These are phyloP conservation scores for Yarrowia sp. DNA, from an alignment of 805 yeast species.

Conservation along the genomic window DNA sequence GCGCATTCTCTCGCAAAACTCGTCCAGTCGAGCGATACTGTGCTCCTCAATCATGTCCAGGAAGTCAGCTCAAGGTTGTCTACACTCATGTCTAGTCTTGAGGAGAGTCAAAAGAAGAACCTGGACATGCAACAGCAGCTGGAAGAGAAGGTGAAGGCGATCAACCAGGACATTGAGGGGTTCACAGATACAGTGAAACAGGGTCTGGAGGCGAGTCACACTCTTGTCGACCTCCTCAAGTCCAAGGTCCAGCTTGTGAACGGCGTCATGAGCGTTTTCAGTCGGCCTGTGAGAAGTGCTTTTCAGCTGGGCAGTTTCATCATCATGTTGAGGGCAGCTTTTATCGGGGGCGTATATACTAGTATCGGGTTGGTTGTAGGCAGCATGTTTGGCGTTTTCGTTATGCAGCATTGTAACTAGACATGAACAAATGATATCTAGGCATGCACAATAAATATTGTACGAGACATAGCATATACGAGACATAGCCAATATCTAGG, in stretches of 20 bases:
- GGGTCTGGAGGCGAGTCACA: slow-evolving; percentile 4
- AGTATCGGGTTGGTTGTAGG: slow-evolving; percentile 1
- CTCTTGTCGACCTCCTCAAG: not conserved
- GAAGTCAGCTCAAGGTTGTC: not conserved
- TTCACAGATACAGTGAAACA: slow-evolving; percentile 1
- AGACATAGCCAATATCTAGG: too few relatives aligned
- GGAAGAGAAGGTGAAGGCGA: not conserved
- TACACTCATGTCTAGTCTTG: not conserved
- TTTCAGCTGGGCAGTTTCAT: not conserved
- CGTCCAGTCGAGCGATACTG: not conserved
- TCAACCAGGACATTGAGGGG: not conserved
- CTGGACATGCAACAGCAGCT: not conserved
- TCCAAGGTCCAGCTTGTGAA: slow-evolving; percentile 7
- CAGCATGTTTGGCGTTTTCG: not conserved
- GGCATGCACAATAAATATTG: too few relatives aligned
- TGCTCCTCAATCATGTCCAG: not conserved
- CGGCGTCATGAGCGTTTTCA: not conserved
- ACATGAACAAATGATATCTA: too few relatives aligned
- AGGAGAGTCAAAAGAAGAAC: not conserved
- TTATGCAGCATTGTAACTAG: not conserved
- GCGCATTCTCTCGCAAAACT: not conserved
- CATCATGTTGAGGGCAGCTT: not conserved
- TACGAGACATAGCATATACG: too few relatives aligned
- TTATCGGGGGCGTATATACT: not conserved
- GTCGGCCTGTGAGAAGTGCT: not conserved